phyloP scores from a whole-genome alignment of 2,329 filamentous ascomycete species.

The Botrytis porri region DNA sequence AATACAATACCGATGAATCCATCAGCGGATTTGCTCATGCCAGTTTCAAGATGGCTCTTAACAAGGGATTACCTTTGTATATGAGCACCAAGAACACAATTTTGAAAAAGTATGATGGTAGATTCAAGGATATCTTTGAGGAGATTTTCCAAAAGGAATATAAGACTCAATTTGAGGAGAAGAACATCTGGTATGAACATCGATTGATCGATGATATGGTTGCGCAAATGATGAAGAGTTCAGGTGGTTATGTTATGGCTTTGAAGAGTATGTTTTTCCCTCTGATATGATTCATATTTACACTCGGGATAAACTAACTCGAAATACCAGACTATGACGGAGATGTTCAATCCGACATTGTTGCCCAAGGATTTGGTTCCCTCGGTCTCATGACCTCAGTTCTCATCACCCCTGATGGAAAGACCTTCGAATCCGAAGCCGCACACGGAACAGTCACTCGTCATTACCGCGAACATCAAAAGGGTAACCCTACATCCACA shows the following conservation, averaged over 20 bases:
- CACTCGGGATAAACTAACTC: slow-evolving; percentile 15
- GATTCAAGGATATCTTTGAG: slow-evolving; percentile 99
- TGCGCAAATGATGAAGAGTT: slow-evolving; percentile 99
- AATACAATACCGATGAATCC: slow-evolving; percentile 98
- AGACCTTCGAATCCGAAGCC: slow-evolving; percentile 96
- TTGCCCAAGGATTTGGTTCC: slow-evolving; percentile 96
- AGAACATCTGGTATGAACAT: slow-evolving; percentile 98
- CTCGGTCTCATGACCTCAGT: slow-evolving; percentile 98
- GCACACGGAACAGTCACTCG: slow-evolving; percentile 97
- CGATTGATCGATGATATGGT: slow-evolving; percentile 99
- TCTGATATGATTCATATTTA: not conserved
- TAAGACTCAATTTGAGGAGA: slow-evolving; percentile 82
- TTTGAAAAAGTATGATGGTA: slow-evolving; percentile 95
- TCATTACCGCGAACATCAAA: slow-evolving; percentile 98
- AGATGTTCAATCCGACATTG: slow-evolving; percentile 97
- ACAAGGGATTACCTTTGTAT: slow-evolving; percentile 89
- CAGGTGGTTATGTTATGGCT: slow-evolving; percentile 93
- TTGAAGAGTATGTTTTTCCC: slow-evolving; percentile 75
- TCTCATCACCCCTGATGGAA: slow-evolving; percentile 92
- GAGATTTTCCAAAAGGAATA: slow-evolving; percentile 88
- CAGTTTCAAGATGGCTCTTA: slow-evolving; percentile 90
- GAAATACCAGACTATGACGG: slow-evolving; percentile 81
- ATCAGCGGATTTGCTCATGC: slow-evolving; percentile 94
- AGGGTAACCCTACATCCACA: slow-evolving; percentile 93
- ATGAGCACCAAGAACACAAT: slow-evolving; percentile 99